Base-by-base conservation (phyloP, 305 asterid genomes). In the Euphrasia arctica region DNA sequence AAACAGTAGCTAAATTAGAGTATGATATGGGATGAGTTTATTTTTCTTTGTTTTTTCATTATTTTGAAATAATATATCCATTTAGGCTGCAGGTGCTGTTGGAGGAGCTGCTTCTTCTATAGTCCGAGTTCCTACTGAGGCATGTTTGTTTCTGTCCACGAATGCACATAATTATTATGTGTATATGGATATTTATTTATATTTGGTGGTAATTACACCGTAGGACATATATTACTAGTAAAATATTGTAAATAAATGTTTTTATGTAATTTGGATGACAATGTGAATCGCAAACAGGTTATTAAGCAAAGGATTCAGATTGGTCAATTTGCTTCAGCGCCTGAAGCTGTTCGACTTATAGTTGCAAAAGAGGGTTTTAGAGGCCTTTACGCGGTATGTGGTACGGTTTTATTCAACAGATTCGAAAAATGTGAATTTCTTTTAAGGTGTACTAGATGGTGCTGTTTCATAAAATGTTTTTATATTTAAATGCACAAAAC, bases 281-380 rank as follows among this genome's bases (percentile, higher is more conserved):
- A 25, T 3, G 25, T 36, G n/a, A 36, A 49, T 60, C 63, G 45
- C 43, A 18, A 45, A 11, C 74, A 86, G 90, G 94, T 86, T 67
- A 80, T 86, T 60, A 86, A 86, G 79, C 89, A 84, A 71, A 73
- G 96, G 71, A 82, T 89, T 85, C 96, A 89, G 77, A 89, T 77
- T 2, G 77, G 85, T 15, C 95, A 89, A 73, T 89, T 89, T 79
- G 80, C 68, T 75, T 86, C 96, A 41, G 84, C 92, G 52, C 88
- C 95, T 36, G 83, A 80, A 66, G 95, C 95, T 39, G 82, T 86
- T 62, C 83, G 84, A 9, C 72, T 80, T 52, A 84, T 89, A 60
- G 82, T 84, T 78, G 72, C 95, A n/a, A 84, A 75, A 62, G 92
- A 89, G 78, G 95, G 96, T 28, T 80, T 82, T 65, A 79, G 70